Evolutionary conservation across 495 filamentous ascomycete genomes (phyloP).

Genomic region (Glonium stellatum): DNA sequence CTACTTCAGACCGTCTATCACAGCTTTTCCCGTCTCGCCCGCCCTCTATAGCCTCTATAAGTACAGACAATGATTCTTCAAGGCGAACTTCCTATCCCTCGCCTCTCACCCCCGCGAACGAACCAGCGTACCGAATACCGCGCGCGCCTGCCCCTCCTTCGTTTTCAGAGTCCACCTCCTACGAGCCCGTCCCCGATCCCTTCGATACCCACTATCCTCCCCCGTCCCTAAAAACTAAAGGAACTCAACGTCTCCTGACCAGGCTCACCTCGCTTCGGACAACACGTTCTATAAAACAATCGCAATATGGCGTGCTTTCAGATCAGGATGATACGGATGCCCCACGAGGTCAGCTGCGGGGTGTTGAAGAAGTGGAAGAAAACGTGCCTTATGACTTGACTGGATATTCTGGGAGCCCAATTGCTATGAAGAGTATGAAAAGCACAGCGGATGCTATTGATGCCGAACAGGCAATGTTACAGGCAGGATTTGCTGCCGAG

Average conservation of each 20-base stretch:
- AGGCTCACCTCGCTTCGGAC: slow-evolving; percentile 20
- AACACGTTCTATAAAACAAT: slow-evolving; percentile 5
- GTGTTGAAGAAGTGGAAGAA: slow-evolving; percentile 24
- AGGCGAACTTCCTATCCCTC: slow-evolving; percentile 22
- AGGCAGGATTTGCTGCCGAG: slow-evolving; percentile 27
- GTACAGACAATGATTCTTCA: slow-evolving; percentile 11
- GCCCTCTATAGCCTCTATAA: slow-evolving; percentile 10
- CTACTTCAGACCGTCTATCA: slow-evolving; percentile 22
- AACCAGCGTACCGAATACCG: slow-evolving; percentile 23
- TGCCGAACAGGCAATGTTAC: slow-evolving; percentile 9
- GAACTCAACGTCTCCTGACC: slow-evolving; percentile 17
- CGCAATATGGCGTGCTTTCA: slow-evolving; percentile 17
- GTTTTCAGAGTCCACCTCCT: slow-evolving; percentile 22
- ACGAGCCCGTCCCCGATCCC: slow-evolving; percentile 6
- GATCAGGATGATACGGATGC: slow-evolving; percentile 17
- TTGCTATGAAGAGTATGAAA: slow-evolving; percentile 17
- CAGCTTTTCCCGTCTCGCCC: slow-evolving; percentile 28
- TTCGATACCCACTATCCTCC: slow-evolving; percentile 9
- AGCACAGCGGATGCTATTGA: slow-evolving; percentile 16
- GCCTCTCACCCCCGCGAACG: slow-evolving; percentile 18
- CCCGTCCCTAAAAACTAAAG: background rate
- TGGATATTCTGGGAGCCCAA: slow-evolving; percentile 16
- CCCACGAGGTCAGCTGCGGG: slow-evolving; percentile 3
- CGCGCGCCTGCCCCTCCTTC: slow-evolving; percentile 22
- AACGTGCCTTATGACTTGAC: slow-evolving; percentile 23